A percentile compares a stretch with the other conserved stretches of the same genome.
These are phyloP conservation scores for Aspergillus sp. DNA, from an alignment of 2,329 filamentous ascomycete genomes.

Conservation along the genomic window DNA sequence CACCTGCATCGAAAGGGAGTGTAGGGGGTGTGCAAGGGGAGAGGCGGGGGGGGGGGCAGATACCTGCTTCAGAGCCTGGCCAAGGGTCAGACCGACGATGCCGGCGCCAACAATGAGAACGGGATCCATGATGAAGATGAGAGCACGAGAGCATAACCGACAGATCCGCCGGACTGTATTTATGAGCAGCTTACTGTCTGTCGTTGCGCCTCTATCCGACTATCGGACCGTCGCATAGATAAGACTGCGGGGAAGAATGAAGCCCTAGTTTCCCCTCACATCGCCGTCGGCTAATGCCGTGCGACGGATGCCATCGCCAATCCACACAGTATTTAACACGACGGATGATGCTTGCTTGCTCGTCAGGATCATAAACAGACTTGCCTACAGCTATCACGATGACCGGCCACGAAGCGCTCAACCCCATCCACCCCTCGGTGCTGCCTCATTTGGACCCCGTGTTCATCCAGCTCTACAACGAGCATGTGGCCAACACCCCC, in stretches of 20 bases:
- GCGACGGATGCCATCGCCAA: neutral
- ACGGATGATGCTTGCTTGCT: no score
- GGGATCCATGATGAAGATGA: slow-evolving; percentile 14
- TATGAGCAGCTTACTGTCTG: no score
- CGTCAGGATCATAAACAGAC: no score
- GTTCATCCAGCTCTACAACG: slow-evolving; percentile 50
- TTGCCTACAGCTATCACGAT: neutral
- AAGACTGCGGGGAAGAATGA: slow-evolving; percentile 15
- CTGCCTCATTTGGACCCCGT: slow-evolving; percentile 46
- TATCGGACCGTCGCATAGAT: slow-evolving; percentile 25
- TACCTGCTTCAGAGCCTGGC: slow-evolving; percentile 21
- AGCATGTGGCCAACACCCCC: slow-evolving; percentile 43
- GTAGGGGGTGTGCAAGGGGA: neutral
- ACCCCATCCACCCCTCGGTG: slow-evolving; percentile 50
- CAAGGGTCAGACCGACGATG: slow-evolving; percentile 24
- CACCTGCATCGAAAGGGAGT: neutral
- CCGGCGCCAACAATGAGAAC: slow-evolving; percentile 26
- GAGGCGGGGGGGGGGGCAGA: neutral
- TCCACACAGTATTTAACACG: neutral
- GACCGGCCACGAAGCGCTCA: slow-evolving; percentile 42
- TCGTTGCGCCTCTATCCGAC: neutral
- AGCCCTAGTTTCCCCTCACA: slow-evolving; percentile 2
- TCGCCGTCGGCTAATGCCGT: neutral
- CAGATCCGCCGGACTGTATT: no score
- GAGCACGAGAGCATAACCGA: neutral